phyloP scores from a whole-genome alignment of 2,329 filamentous ascomycete genomes.

The Epichloe baconii region DNA sequence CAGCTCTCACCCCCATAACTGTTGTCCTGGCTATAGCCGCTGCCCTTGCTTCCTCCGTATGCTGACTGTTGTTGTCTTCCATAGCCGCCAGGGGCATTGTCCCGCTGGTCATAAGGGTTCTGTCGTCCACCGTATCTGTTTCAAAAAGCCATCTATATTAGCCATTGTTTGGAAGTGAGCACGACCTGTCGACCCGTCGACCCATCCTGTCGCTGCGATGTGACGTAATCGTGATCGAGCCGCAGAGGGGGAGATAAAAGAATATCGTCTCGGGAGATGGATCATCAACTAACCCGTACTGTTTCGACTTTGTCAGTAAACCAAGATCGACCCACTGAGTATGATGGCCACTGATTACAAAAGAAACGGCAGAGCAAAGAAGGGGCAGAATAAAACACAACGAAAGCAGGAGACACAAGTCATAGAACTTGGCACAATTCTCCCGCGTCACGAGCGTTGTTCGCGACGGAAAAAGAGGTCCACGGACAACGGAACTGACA shows the following conservation, averaged over 20 bases:
- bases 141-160: background rate
- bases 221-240: background rate
- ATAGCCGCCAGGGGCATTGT: conserved; percentile 23
- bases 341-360: background rate
- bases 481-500: conserved; percentile 5
- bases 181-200: background rate
- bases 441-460: background rate
- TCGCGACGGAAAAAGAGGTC: background rate
- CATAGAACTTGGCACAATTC: background rate
- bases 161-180: background rate
- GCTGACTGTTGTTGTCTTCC: conserved; percentile 13
- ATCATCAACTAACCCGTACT: conserved; percentile 41
- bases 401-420: background rate
- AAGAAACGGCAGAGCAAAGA: background rate
- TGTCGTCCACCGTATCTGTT: conserved; percentile 39
- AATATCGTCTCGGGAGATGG: background rate
- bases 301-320: conserved; percentile 19
- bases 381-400: background rate
- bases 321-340: conserved; percentile 4
- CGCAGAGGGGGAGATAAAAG: background rate
- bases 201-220: background rate
- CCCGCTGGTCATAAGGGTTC: conserved; percentile 48
- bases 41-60: conserved; percentile 11
- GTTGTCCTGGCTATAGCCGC: conserved; percentile 13
- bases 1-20: conserved; percentile 18